Percentiles rank a stretch among this genome's conserved stretches.
Conservation (phyloP, 2,329 filamentous ascomycete species). For the Hypoxylon sp. region DNA sequence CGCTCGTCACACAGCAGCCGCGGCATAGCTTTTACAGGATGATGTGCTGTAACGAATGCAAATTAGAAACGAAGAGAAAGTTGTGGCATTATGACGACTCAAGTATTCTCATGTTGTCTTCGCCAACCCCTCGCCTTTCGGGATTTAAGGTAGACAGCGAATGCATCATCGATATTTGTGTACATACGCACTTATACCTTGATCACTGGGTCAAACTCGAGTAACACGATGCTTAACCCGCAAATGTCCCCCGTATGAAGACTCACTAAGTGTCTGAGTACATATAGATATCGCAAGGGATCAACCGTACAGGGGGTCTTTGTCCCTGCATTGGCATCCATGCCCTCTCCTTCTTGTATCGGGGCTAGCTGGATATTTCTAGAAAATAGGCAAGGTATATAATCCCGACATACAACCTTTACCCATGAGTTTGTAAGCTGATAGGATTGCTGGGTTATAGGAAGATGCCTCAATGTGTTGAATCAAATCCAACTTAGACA, state of each 20-base stretch:
- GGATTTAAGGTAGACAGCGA: slow-evolving; percentile 17
- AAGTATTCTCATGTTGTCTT: slow-evolving; percentile 9
- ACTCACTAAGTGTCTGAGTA: not conserved
- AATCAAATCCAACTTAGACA: slow-evolving; percentile 12
- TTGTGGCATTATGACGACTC: slow-evolving; percentile 10
- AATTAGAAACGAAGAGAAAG: slow-evolving; percentile 18
- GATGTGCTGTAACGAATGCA: slow-evolving; percentile 32
- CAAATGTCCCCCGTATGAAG: not conserved
- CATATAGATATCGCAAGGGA: slow-evolving; percentile 3
- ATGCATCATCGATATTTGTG: not conserved
- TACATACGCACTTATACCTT: not conserved
- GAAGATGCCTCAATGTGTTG: slow-evolving; percentile 2
- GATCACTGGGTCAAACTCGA: not conserved
- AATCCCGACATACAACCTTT: not conserved
- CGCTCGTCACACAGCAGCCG: slow-evolving; percentile 30
- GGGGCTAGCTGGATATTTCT: slow-evolving; percentile 22
- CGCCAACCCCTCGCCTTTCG: slow-evolving; percentile 21
- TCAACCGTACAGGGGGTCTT: slow-evolving; percentile 2
- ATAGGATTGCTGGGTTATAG: slow-evolving; percentile 29
- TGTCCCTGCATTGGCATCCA: slow-evolving; percentile 26
- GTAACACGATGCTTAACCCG: slow-evolving; percentile 1
- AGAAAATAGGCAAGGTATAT: slow-evolving; percentile 7
- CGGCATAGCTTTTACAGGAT: slow-evolving; percentile 20
- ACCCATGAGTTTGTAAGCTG: slow-evolving; percentile 10
- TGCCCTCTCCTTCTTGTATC: slow-evolving; percentile 17